These are phyloP conservation scores for Calvatia gigantea DNA, from an alignment of 768 basidiomycete genomes.

Conservation along the genomic window DNA sequence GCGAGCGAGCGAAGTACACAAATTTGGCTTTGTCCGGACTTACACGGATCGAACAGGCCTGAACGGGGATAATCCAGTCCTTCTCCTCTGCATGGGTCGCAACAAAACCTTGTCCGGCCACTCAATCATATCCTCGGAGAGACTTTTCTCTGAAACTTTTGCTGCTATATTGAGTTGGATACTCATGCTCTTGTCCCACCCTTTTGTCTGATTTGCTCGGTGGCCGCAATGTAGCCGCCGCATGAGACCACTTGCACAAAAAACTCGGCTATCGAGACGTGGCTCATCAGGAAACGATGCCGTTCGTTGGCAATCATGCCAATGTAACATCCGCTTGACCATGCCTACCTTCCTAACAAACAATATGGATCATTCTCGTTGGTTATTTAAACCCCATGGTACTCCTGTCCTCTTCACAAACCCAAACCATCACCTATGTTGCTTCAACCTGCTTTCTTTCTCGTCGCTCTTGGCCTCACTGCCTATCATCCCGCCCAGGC, in stretches of 20 bases:
- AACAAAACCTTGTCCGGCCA: neutral
- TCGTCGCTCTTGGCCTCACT: neutral
- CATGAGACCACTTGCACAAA: neutral
- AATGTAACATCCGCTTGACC: neutral
- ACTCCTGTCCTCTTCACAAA: neutral
- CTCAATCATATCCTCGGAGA: neutral
- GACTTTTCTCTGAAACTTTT: neutral
- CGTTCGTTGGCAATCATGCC: neutral
- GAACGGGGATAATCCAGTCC: neutral
- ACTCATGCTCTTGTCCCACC: neutral
- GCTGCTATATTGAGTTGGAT: constrained; percentile 3
- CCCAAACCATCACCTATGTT: neutral
- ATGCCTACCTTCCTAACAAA: neutral
- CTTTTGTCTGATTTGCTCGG: neutral
- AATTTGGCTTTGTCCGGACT: neutral
- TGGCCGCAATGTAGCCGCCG: neutral
- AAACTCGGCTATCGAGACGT: too few species aligned
- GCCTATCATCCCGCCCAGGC: neutral
- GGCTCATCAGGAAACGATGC: neutral
- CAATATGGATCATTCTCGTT: neutral
- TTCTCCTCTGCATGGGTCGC: neutral
- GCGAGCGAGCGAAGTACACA: neutral
- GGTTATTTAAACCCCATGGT: neutral
- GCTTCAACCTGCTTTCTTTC: neutral
- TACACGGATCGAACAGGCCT: neutral